Evolutionary conservation across 2,329 filamentous ascomycete species (phyloP).

Genomic region (Pseudopyrenochaeta lycopersici): DNA sequence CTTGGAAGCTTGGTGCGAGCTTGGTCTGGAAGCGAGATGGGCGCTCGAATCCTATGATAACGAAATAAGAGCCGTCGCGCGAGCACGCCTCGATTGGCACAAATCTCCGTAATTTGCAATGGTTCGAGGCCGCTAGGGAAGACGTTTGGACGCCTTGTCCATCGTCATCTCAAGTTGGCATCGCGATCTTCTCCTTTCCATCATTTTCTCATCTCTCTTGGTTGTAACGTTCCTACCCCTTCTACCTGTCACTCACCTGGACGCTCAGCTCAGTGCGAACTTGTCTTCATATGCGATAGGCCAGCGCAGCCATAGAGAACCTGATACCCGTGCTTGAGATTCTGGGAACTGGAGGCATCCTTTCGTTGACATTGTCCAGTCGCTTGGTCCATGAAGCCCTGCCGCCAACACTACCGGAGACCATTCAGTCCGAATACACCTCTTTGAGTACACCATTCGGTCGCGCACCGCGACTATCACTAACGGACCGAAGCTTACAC

Average conservation of each 20-base stretch:
- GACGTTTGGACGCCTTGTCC: background rate
- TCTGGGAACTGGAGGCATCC: no score
- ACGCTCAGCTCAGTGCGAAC: no score
- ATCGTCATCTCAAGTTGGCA: background rate
- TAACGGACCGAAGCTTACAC: no score
- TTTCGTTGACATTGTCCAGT: no score
- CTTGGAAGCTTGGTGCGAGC: conserved; percentile 17
- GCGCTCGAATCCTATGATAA: conserved; percentile 17
- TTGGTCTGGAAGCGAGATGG: conserved; percentile 23
- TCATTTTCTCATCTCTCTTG: background rate
- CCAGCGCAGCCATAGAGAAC: no score
- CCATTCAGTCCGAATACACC: no score
- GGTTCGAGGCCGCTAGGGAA: background rate
- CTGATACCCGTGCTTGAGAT: no score
- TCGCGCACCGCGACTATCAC: no score
- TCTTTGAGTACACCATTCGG: no score
- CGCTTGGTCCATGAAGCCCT: no score
- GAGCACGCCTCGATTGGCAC: conserved; percentile 11
- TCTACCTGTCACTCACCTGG: background rate
- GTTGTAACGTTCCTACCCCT: background rate
- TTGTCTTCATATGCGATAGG: no score
- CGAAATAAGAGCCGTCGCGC: conserved; percentile 4
- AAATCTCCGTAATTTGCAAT: background rate
- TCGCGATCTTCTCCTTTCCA: background rate
- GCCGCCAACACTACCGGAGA: no score